Evolutionary conservation across 768 basidiomycete species (phyloP).

Genomic region (Leucocoprinus sp.): DNA sequence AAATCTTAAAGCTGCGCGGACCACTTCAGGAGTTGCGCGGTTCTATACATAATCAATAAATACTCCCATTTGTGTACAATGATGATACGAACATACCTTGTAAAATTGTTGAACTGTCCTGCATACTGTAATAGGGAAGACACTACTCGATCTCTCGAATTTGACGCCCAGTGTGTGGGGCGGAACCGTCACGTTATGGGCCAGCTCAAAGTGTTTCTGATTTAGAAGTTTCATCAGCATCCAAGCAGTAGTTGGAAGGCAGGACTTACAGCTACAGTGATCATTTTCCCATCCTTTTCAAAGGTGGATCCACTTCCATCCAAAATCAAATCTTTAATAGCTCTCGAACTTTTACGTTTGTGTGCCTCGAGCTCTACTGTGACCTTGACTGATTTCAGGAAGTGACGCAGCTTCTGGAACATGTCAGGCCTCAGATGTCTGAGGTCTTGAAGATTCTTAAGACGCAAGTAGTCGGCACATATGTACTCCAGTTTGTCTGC

Average conservation of each 20-base stretch:
- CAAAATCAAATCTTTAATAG: slow-evolving; percentile 21
- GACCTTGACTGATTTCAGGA: slow-evolving; percentile 24
- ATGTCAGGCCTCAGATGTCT: slow-evolving; percentile 7
- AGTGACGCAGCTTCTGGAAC: slow-evolving; percentile 19
- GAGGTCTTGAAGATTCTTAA: slow-evolving; percentile 16
- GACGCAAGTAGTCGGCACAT: slow-evolving; percentile 16
- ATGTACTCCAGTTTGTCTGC: slow-evolving; percentile 15
- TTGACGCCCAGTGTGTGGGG: slow-evolving; percentile 20
- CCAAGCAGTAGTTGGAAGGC: not conserved
- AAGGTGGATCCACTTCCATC: slow-evolving; percentile 21
- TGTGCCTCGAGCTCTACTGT: slow-evolving; percentile 16
- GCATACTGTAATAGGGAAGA: slow-evolving; percentile 23
- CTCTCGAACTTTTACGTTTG: slow-evolving; percentile 16
- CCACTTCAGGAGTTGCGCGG: slow-evolving; percentile 22
- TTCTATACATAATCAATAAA: slow-evolving; percentile 15
- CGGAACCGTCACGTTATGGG: slow-evolving; percentile 18
- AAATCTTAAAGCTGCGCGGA: slow-evolving; percentile 22
- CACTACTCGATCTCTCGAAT: slow-evolving; percentile 15
- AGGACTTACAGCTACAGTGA: slow-evolving; percentile 20
- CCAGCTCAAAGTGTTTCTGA: slow-evolving; percentile 22
- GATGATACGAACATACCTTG: slow-evolving; percentile 14
- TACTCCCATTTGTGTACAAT: too few relatives aligned
- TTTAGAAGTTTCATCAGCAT: not conserved
- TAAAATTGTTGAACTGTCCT: slow-evolving; percentile 22
- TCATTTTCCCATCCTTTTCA: slow-evolving; percentile 18